phyloP scores from a whole-genome alignment of 2,329 filamentous ascomycete genomes.

The Fusarium virguliforme region DNA sequence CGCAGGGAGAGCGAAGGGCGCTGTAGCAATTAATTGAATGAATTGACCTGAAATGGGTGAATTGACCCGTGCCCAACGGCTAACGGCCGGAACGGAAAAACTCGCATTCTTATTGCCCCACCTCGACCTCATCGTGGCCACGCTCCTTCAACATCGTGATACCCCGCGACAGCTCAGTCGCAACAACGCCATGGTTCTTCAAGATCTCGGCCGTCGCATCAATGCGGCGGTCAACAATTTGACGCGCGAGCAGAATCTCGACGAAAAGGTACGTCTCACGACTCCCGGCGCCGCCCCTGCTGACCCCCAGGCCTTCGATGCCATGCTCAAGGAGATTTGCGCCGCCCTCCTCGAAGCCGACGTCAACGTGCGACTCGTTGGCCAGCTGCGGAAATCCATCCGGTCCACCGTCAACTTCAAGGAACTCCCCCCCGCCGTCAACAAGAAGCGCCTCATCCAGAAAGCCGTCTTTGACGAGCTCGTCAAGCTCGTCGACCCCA shows the following conservation, averaged over 20 bases:
- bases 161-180: constrained; percentile 47
- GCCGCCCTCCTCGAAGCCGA: constrained; percentile 96
- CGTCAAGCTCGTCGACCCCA: constrained; percentile 95
- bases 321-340: constrained; percentile 98
- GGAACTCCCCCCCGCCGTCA: constrained; percentile 89
- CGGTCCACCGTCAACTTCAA: constrained; percentile 94
- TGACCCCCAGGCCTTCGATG: constrained; percentile 84
- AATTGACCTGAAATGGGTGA: neutral
- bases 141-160: constrained; percentile 43
- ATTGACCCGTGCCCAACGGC: too few species aligned
- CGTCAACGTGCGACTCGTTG: constrained; percentile 95
- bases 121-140: constrained; percentile 49
- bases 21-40: constrained; percentile 6
- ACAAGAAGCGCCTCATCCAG: constrained; percentile 98
- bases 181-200: constrained; percentile 85
- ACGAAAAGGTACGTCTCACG: constrained; percentile 82
- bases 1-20: constrained; percentile 45
- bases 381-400: constrained; percentile 93
- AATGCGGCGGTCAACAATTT: constrained; percentile 96
- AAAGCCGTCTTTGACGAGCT: constrained; percentile 98
- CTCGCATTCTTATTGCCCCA: constrained; percentile 34
- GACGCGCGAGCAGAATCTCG: constrained; percentile 91
- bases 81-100: constrained; percentile 38
- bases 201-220: constrained; percentile 98
- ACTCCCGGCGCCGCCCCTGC: constrained; percentile 22